A percentile compares a stretch with the other conserved stretches of the same genome.
Evolutionary conservation across 345 rosid genomes (phyloP).

Genomic region (Eucalyptus viminalis): DNA sequence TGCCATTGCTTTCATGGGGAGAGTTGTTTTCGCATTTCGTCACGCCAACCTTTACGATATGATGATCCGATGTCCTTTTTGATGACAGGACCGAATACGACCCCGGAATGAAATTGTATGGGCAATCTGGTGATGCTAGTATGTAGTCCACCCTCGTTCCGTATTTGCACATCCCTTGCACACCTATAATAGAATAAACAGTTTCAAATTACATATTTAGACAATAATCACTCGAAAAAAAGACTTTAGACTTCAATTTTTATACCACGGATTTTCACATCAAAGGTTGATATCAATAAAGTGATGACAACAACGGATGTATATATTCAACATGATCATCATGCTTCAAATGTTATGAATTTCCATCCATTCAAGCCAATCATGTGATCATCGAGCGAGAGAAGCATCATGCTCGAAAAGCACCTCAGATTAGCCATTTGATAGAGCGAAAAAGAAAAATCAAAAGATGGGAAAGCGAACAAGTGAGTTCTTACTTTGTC

Average conservation of each 20-base stretch:
- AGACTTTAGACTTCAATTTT: not conserved
- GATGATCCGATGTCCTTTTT: constrained; percentile 95
- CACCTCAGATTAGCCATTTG: not conserved
- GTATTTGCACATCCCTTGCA: constrained; percentile 96
- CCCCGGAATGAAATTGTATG: constrained; percentile 69
- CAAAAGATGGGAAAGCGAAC: too few species aligned
- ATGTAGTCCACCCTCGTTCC: constrained; percentile 92
- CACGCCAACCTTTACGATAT: constrained; percentile 80
- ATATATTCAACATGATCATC: too few species aligned
- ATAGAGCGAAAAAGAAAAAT: not conserved
- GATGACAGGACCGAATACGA: constrained; percentile 88
- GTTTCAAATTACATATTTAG: not conserved
- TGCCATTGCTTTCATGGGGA: not conserved
- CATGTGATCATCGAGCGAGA: not conserved
- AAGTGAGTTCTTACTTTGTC: constrained; percentile 50
- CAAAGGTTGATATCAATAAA: not conserved
- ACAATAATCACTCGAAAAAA: not conserved
- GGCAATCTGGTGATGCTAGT: constrained; percentile 63
- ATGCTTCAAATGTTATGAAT: not conserved
- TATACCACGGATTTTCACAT: not conserved
- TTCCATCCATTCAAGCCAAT: not conserved
- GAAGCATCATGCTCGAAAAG: not conserved
- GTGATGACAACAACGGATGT: not conserved
- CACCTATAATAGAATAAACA: constrained; percentile 29
- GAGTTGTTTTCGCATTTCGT: not conserved